Evolutionary conservation across 441 rosid species (phyloP).

Genomic region (Eruca vesicaria): DNA sequence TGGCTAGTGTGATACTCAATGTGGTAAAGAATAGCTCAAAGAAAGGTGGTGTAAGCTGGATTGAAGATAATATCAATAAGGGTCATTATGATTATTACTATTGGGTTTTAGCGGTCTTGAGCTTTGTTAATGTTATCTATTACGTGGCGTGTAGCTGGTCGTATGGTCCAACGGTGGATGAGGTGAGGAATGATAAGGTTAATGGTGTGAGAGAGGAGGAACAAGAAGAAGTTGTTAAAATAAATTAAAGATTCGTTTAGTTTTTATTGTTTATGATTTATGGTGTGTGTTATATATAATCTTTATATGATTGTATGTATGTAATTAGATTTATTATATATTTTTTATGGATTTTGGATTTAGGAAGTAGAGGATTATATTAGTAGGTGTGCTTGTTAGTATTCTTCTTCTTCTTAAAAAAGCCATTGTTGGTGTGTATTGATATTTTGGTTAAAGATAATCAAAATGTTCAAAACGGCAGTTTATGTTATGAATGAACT

Average conservation of each 20-base stretch:
- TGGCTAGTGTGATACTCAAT: constrained; percentile 60
- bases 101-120: constrained; percentile 67
- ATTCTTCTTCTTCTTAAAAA: background rate
- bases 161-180: constrained; percentile 61
- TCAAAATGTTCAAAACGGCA: constrained; percentile 12
- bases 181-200: constrained; percentile 37
- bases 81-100: constrained; percentile 79
- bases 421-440: background rate
- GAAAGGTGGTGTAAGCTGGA: constrained; percentile 64
- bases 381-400: constrained; percentile 9
- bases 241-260: constrained; percentile 12
- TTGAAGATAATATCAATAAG: constrained; percentile 60
- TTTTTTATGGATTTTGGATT: constrained; percentile 12
- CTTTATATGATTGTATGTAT: constrained; percentile 26
- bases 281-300: constrained; percentile 15
- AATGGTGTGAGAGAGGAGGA: constrained; percentile 43
- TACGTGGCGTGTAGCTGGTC: constrained; percentile 71
- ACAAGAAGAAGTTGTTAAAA: constrained; percentile 26
- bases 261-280: background rate
- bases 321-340: constrained; percentile 24
- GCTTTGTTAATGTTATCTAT: constrained; percentile 60
- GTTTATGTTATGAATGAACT: background rate
- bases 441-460: constrained; percentile 25
- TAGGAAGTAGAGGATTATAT: constrained; percentile 27
- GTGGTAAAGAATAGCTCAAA: constrained; percentile 45